Evolutionary conservation across 1,284 basidiomycete genomes (phyloP).

Genomic region (Phellinidium pouzarii): DNA sequence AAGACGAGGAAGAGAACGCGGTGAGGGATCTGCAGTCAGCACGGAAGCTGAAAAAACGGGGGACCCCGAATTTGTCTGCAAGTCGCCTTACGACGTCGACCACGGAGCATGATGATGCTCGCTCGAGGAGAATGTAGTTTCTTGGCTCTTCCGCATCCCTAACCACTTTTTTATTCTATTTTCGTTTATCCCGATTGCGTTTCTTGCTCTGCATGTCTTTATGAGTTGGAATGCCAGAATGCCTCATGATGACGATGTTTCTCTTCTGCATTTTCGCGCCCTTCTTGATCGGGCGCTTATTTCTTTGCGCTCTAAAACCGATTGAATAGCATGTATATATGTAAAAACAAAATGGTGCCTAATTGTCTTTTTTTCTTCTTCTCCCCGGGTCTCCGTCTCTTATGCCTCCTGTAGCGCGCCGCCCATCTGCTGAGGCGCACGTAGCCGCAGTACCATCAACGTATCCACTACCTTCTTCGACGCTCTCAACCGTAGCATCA

Average conservation of each 20-base stretch:
- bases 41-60: slow-evolving; percentile 9
- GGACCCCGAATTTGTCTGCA: slow-evolving; percentile 2
- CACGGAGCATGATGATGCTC: not conserved
- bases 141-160: not conserved
- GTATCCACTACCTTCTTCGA: slow-evolving; percentile 43
- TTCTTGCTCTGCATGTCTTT: not conserved
- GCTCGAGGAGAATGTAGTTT: not conserved
- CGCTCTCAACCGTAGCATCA: slow-evolving; percentile 39
- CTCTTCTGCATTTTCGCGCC: not conserved
- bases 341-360: not conserved
- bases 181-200: not conserved
- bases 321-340: not conserved
- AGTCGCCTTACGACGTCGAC: slow-evolving; percentile 23
- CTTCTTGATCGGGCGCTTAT: no score
- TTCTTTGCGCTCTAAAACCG: no score
- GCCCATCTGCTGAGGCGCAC: not conserved
- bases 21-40: not conserved
- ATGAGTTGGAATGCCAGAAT: not conserved
- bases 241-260: not conserved
- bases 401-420: not conserved
- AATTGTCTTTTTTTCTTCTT: slow-evolving; percentile 1
- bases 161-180: not conserved
- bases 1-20: slow-evolving; percentile 24
- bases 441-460: slow-evolving; percentile 1
- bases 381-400: not conserved